Conservation (phyloP, 768 basidiomycete genomes). For the Kwoniella shandongensis region DNA sequence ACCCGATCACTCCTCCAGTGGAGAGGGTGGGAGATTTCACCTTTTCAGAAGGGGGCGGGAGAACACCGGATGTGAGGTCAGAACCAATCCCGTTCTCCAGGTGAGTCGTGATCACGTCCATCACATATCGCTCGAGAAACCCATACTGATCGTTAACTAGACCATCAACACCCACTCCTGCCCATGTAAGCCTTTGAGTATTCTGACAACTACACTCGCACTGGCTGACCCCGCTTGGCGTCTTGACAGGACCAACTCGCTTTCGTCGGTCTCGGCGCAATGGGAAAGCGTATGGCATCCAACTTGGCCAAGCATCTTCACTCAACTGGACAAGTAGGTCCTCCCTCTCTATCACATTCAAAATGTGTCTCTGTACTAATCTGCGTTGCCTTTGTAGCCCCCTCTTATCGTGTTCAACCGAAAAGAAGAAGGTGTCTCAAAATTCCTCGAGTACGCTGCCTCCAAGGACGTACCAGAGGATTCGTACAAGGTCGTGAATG, state of each 20-base stretch:
- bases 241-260: conserved; percentile 56
- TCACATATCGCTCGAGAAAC: neutral
- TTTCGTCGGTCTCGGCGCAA: conserved; percentile 57
- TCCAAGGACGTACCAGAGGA: conserved; percentile 61
- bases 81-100: conserved; percentile 48
- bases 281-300: conserved; percentile 74
- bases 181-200: conserved; percentile 37
- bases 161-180: conserved; percentile 42
- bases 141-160: conserved; percentile 14
- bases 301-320: conserved; percentile 66
- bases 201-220: neutral
- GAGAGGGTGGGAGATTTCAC: conserved; percentile 19
- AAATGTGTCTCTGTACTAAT: too few relatives aligned
- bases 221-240: neutral
- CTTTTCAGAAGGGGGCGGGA: conserved; percentile 2
- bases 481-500: conserved; percentile 62
- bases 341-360: too few relatives aligned
- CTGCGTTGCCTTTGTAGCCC: conserved; percentile 43
- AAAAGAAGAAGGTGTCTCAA: conserved; percentile 52
- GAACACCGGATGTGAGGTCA: conserved; percentile 4
- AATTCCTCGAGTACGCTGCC: conserved; percentile 63
- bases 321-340: conserved; percentile 27
- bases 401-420: conserved; percentile 78
- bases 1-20: conserved; percentile 28
- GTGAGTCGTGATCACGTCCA: conserved; percentile 13